Evolutionary conservation across 768 basidiomycete species (phyloP).

Genomic region (Russula griseocarnosa): DNA sequence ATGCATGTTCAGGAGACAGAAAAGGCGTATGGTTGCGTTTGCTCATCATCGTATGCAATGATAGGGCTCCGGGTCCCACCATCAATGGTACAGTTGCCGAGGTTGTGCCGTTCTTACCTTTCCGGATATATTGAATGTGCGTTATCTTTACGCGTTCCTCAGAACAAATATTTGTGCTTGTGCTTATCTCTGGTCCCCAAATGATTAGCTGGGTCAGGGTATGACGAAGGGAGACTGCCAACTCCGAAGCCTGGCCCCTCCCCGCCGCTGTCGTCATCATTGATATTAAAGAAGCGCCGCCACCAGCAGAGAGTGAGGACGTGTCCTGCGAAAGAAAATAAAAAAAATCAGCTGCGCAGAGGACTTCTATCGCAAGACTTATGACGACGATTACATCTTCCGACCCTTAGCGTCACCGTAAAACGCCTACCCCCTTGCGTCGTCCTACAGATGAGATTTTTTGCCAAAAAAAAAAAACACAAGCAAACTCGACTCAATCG

Average conservation of each 20-base stretch:
- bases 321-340: conserved; percentile 6
- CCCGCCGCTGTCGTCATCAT: conserved; percentile 19
- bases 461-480: not conserved
- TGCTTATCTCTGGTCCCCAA: conserved; percentile 16
- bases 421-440: not conserved
- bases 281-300: conserved; percentile 11
- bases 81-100: conserved; percentile 14
- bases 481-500: conserved; percentile 10
- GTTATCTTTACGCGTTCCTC: not conserved
- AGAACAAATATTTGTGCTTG: conserved; percentile 6
- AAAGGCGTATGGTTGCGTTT: conserved; percentile 2
- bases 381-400: conserved; percentile 17
- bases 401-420: not conserved
- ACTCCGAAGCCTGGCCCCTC: conserved; percentile 20
- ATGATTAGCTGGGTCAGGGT: conserved; percentile 10
- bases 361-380: conserved; percentile 20
- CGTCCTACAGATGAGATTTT: not conserved
- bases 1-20: not conserved
- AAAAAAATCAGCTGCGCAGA: not conserved
- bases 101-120: conserved; percentile 7
- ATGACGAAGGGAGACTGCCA: conserved; percentile 18
- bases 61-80: not conserved
- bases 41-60: not conserved
- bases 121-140: not conserved
- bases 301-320: not conserved